Conservation (phyloP, 2,329 filamentous ascomycete genomes). For the Exophiala mesophila region DNA sequence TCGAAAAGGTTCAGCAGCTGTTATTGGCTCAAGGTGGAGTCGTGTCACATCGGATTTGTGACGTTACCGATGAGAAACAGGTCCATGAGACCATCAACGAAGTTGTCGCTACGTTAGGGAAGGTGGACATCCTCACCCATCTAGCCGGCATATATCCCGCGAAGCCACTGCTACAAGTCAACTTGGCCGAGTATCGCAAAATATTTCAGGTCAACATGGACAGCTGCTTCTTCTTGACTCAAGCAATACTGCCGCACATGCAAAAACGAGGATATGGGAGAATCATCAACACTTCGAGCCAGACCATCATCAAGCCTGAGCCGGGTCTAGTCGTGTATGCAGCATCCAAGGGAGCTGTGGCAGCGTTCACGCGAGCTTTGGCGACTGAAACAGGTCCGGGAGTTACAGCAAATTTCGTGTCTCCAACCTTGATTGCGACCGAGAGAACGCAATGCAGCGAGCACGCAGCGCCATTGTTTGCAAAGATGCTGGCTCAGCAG, state of each 20-base stretch:
- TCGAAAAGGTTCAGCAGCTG: slow-evolving; percentile 14
- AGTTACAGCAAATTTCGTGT: not conserved
- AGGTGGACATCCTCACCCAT: not conserved
- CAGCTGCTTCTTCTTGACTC: not conserved
- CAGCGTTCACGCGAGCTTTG: not conserved
- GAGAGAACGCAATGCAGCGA: not conserved
- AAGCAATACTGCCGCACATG: not conserved
- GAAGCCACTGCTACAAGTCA: not conserved
- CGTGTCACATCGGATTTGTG: slow-evolving; percentile 19
- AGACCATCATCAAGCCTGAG: not conserved
- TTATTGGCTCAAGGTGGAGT: slow-evolving; percentile 6
- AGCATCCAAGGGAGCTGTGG: not conserved
- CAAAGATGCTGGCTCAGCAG: not conserved
- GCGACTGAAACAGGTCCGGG: not conserved
- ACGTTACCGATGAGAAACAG: slow-evolving; percentile 17
- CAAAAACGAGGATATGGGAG: not conserved
- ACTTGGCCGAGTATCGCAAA: not conserved
- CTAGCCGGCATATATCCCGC: not conserved
- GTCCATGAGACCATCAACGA: not conserved
- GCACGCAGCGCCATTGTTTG: slow-evolving; percentile 26
- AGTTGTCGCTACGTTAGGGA: not conserved
- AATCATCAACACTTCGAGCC: not conserved
- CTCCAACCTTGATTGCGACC: not conserved
- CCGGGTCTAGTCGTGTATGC: not conserved
- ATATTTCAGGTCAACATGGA: not conserved